Conservation (phyloP, 768 basidiomycete species). For the Termitomyces sp. region DNA sequence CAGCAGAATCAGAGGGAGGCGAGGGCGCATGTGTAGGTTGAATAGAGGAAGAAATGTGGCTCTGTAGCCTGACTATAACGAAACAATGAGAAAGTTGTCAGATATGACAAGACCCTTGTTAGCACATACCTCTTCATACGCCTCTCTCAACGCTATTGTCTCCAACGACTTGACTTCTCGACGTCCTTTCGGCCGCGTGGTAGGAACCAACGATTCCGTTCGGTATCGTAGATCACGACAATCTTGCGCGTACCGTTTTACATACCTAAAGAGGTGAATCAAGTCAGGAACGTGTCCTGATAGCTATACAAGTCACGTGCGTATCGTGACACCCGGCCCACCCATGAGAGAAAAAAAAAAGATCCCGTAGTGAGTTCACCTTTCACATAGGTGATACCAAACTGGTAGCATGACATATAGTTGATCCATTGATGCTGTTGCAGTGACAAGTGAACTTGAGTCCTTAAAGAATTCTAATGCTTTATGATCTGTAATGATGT, state of each 20-base stretch:
- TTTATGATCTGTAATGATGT: too few species aligned
- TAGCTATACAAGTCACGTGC: too few species aligned
- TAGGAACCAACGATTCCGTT: conserved; percentile 44
- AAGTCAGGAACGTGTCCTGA: too few species aligned
- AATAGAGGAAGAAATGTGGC: conserved; percentile 13
- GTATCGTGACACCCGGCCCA: too few species aligned
- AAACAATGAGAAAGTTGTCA: not conserved
- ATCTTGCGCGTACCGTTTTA: conserved; percentile 48
- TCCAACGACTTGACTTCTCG: conserved; percentile 60
- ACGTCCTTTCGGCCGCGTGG: conserved; percentile 63
- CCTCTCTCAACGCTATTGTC: conserved; percentile 54
- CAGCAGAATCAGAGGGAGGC: conserved; percentile 6
- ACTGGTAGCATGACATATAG: too few species aligned
- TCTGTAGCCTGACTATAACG: conserved; percentile 11
- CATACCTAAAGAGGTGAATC: too few species aligned
- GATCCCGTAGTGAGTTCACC: too few species aligned
- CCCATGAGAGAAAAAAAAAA: too few species aligned
- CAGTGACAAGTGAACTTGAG: too few species aligned
- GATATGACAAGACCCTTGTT: not conserved
- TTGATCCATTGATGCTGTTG: too few species aligned
- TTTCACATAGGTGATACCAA: too few species aligned
- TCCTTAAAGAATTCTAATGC: too few species aligned
- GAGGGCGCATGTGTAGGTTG: conserved; percentile 11
- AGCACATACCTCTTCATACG: conserved; percentile 53
- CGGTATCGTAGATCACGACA: conserved; percentile 41